Percentiles rank a stretch among this genome's conserved stretches.
These are phyloP conservation scores for Tuctoria greenei DNA, from an alignment of 176 grass and related monocot species.

Conservation along the genomic window DNA sequence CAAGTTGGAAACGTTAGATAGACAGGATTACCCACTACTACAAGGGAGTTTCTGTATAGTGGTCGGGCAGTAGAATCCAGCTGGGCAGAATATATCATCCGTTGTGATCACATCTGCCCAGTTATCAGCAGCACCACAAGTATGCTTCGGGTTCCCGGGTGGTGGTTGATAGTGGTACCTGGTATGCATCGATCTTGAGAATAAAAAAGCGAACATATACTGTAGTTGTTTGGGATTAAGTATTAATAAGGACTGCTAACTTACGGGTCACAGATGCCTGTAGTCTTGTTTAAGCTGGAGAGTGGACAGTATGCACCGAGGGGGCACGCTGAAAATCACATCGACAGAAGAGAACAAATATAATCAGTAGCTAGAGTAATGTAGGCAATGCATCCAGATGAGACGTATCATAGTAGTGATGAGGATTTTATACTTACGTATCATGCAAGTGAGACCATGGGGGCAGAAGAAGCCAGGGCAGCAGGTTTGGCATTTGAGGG, in stretches of 20 bases:
- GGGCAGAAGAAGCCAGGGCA: constrained; percentile 94
- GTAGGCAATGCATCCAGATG: too few species aligned
- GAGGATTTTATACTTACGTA: constrained; percentile 52
- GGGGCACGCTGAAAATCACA: constrained; percentile 68
- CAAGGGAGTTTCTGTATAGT: constrained; percentile 85
- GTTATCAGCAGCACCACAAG: constrained; percentile 70
- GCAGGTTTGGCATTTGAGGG: constrained; percentile 60
- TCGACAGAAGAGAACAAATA: neutral
- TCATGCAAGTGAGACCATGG: constrained; percentile 97
- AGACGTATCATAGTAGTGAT: too few species aligned
- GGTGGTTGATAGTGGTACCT: constrained; percentile 87
- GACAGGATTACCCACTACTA: constrained; percentile 97
- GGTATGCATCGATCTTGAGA: neutral
- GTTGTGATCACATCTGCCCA: constrained; percentile 77
- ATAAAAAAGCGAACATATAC: neutral
- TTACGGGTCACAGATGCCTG: constrained; percentile 90
- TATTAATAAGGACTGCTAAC: constrained; percentile 20
- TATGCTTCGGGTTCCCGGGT: constrained; percentile 80
- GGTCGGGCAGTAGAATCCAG: constrained; percentile 93
- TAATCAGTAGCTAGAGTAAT: too few species aligned
- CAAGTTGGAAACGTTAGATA: constrained; percentile 41
- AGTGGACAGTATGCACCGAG: constrained; percentile 85
- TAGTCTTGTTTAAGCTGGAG: constrained; percentile 66
- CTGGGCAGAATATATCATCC: constrained; percentile 79
- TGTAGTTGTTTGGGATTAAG: neutral